Base-by-base conservation (phyloP, 2,329 filamentous ascomycete genomes). In the Microdochium paspali region DNA sequence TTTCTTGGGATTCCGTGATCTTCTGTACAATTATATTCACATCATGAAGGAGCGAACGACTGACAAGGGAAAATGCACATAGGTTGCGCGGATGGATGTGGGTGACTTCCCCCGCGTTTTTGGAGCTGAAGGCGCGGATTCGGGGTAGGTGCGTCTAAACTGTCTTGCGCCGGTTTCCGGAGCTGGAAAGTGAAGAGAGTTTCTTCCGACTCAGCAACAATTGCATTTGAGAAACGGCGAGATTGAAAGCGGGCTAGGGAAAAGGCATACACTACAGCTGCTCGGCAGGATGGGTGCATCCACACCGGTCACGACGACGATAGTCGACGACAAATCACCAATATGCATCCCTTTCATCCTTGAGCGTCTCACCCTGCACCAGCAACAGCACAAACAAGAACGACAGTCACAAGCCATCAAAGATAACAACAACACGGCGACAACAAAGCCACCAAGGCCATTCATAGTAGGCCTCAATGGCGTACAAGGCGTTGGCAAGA, bases 401-500 rank as follows among this genome's bases (percentile, higher is more conserved):
- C 31, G 18, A 35, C 31, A 35, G 18, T 30, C 6, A 6, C 31
- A 35, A 35, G 13, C 6, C 31, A 12, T 35, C 31, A 15, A 18
- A 12, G 13, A 40, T 20, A 20, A 20, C 35, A 40, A 18, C 35
- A 40, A 21, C 4, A 40, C 18, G 35, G 12, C 12, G 35, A 5
- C 62, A 66, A 53, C 47, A 54, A 60, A 59, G 32, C 51, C 61
- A 49, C 57, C 58, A 46, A 76, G 75, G 20, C 89, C 90, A 24
- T 87, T 95, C 65, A 80, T 95, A 62, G 76, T 96, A 52, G 91
- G 90, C 44, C 77, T 97, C 58, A 95, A 94, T 58, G 91, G 90
- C 51, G 81, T 95, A 24, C 91, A 96, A 68, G 91, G 91, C 51
- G 85, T 87, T 31, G 91, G 91, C 55, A 96, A 97, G 71, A 94